These are phyloP conservation scores for Cyberlindnera americana DNA, from an alignment of 805 yeast genomes.

Conservation along the genomic window DNA sequence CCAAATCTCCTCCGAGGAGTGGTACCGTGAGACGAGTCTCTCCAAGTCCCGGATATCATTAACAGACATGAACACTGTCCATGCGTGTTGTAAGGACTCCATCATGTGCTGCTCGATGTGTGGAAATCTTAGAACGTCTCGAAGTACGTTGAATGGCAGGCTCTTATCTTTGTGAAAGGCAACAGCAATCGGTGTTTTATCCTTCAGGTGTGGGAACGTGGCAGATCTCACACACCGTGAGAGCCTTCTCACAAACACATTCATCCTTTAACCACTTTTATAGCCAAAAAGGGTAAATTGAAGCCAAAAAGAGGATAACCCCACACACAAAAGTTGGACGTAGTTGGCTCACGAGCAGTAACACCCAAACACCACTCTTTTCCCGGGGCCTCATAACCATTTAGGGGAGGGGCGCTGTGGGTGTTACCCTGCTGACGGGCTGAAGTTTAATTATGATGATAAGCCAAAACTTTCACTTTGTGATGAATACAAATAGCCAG, in stretches of 20 bases:
- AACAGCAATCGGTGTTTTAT: constrained; percentile 12
- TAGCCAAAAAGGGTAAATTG: too few relatives aligned
- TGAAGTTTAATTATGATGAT: too few relatives aligned
- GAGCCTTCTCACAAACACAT: not conserved
- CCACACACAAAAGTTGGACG: too few relatives aligned
- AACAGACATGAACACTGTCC: constrained; percentile 15
- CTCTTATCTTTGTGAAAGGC: constrained; percentile 14
- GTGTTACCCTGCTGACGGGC: not conserved
- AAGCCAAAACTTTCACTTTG: not conserved
- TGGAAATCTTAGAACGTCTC: constrained; percentile 21
- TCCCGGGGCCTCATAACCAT: not conserved
- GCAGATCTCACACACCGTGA: too few relatives aligned
- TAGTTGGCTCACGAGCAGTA: too few relatives aligned
- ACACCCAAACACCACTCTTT: too few relatives aligned
- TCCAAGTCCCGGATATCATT: constrained; percentile 9
- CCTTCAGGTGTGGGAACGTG: constrained; percentile 19
- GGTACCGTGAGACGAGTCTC: not conserved
- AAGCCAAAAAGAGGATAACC: too few relatives aligned
- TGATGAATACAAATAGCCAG: not conserved
- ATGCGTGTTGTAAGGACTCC: constrained; percentile 15
- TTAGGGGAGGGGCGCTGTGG: not conserved
- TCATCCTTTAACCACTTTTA: not conserved
- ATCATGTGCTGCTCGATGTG: constrained; percentile 1
- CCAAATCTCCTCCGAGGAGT: constrained; percentile 15
- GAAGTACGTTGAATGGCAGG: constrained; percentile 21